Base-by-base conservation (phyloP, 1,139 yeast species). In the Suhomyces anneliseae region DNA sequence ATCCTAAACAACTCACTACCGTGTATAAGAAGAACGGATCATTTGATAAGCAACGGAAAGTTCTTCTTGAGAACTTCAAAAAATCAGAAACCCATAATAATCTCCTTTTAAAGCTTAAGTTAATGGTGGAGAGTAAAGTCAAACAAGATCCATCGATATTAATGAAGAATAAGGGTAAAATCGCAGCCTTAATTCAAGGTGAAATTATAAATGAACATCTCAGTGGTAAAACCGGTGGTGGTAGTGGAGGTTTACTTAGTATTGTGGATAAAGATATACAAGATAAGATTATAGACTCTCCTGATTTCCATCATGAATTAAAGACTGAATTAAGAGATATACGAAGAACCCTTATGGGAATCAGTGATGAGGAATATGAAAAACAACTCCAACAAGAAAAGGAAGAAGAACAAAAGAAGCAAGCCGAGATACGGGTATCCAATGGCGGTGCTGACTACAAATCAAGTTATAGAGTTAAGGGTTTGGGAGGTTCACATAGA, bases 141-240 rank as follows among this genome's bases (percentile, higher is more conserved):
- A 69, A 72, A 43, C 67, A 72, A 36, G 82, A 81, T 52, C 84
- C 84, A 0, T 61, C 69, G 15, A 71, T 81, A 14, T 60, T 81
- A 15, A 61, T 69, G 48, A 77, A 78, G 54, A 81, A 79, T 58
- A 73, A 70, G 44, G 83, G 82, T 2, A 78, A 75, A 46, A 68
- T 76, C 61, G 79, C 78, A 0, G 84, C 84, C 0, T 62, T 80
- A 47, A 74, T 81, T 3, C 84, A 79, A 51, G 82, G 80, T 35
- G 80, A 69, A 47, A 74, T 70, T 47, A 68, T 72, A 43, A 69
- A 64, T 39, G 54, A 50, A 33, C 46, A 52, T 36, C 39, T 52
- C 45, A 31, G 37, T 43, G 51, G 50, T 27, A 42, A 54, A 12
- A 42, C 38, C 4, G 19, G 45, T 11, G 50, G 49, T 8, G 36